A percentile compares a stretch with the other conserved stretches of the same genome.
Conservation (phyloP, 306 rosid genomes). For the Sindora glabra region DNA sequence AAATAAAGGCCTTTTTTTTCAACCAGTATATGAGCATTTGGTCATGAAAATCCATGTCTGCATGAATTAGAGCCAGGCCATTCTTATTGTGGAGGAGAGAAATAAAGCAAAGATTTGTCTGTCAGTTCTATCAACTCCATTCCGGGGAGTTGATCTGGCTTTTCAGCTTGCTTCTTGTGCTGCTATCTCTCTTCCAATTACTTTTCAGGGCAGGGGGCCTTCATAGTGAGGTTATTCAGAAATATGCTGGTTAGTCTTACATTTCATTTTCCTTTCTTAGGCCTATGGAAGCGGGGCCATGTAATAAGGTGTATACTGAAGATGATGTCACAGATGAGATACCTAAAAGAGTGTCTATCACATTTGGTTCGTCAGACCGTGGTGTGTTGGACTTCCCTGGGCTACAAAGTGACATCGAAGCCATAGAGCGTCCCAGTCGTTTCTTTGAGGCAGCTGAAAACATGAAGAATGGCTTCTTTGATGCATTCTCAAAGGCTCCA, state of each 20-base stretch:
- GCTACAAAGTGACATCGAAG: conserved; percentile 56
- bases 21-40: too few relatives aligned
- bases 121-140: too few relatives aligned
- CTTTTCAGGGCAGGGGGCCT: too few relatives aligned
- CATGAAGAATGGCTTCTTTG: conserved; percentile 51
- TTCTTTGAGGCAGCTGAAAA: conserved; percentile 74
- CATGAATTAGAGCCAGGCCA: too few relatives aligned
- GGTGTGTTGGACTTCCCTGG: conserved; percentile 64
- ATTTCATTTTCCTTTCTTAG: conserved; percentile 26
- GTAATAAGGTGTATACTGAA: conserved; percentile 70
- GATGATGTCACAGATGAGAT: conserved; percentile 68
- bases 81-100: too few relatives aligned
- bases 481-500: conserved; percentile 27
- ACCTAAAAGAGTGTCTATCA: conserved; percentile 45
- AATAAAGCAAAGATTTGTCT: too few relatives aligned
- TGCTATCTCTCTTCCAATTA: too few relatives aligned
- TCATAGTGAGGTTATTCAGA: too few relatives aligned
- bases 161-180: too few relatives aligned
- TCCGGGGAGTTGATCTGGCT: too few relatives aligned
- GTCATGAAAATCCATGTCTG: too few relatives aligned
- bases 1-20: too few relatives aligned
- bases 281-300: conserved; percentile 71
- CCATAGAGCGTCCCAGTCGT: conserved; percentile 46
- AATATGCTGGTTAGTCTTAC: not conserved
- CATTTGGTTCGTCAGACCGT: conserved; percentile 33